Percentiles rank a stretch among this genome's conserved stretches.
Conservation (phyloP, 768 basidiomycete genomes). For the Pholiota microspora region DNA sequence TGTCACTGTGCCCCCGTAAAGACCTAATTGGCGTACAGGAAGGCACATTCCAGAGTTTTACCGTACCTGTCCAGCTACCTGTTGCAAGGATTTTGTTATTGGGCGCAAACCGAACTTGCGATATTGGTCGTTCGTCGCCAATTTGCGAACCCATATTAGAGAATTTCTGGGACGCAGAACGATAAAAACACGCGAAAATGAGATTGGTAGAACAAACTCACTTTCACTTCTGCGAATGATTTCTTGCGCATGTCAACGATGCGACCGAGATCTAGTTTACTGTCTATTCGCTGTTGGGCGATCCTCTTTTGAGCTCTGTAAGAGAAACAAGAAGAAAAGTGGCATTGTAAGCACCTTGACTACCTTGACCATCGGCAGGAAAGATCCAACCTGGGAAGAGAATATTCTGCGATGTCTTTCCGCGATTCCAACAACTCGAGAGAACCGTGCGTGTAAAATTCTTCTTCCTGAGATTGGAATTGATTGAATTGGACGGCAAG, state of each 20-base stretch:
- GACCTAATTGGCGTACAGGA: constrained; percentile 78
- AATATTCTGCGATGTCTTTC: constrained; percentile 86
- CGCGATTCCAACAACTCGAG: constrained; percentile 85
- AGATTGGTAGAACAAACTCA: constrained; percentile 30
- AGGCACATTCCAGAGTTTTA: constrained; percentile 96
- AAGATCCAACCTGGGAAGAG: constrained; percentile 89
- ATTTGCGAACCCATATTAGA: constrained; percentile 96
- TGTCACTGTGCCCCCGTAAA: constrained; percentile 82
- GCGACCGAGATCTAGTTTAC: constrained; percentile 79
- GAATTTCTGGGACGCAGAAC: constrained; percentile 62
- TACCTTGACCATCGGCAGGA: constrained; percentile 47
- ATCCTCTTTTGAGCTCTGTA: constrained; percentile 93
- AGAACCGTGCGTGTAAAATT: constrained; percentile 94
- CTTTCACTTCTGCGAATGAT: constrained; percentile 87
- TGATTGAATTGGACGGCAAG: not conserved
- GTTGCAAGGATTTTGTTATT: constrained; percentile 87
- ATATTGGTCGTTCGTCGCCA: constrained; percentile 93
- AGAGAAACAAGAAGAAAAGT: constrained; percentile 35
- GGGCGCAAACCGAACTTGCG: constrained; percentile 92
- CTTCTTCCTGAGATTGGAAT: constrained; percentile 62
- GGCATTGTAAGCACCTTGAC: constrained; percentile 78
- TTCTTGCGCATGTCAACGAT: constrained; percentile 93
- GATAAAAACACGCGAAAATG: not conserved
- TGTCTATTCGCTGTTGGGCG: constrained; percentile 90
- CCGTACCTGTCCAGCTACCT: constrained; percentile 93